Base-by-base conservation (phyloP, 2,329 filamentous ascomycete species). In the Thelonectria blattea region DNA sequence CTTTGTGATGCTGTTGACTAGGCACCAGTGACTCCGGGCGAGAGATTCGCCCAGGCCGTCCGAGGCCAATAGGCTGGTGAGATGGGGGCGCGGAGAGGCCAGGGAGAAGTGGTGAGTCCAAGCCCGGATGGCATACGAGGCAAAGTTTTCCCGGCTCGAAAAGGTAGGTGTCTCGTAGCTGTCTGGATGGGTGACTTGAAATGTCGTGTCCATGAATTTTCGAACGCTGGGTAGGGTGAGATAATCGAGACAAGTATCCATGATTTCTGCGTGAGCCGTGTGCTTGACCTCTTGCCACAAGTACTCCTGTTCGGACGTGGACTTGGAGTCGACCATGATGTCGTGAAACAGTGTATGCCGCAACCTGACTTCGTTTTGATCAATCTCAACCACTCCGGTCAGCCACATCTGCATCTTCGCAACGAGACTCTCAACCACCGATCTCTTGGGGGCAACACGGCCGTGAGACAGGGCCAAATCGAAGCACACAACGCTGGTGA, bases 101-200 rank as follows among this genome's bases (percentile, higher is more conserved):
- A 57, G 27, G 22, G 27, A 32, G 12, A 37, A 62, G 12, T 61
- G 60, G 18, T 62, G 48, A 11, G 52, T 4, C 58, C 52, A 62
- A 3, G 60, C 58, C 5, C 52, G 58, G 2, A 62, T 34, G 17
- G 52, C 42, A n/a, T 57, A 61, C 2, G 60, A 61, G 0, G 17
- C n/a, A 9, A 62, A 34, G 2, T 57, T 62, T 0, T 41, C 39
- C 15, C 60, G 57, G 17, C 56, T 52, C 12, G 47, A 17, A 7
- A 57, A 58, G 2, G 34, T 37, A 37, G 34, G 34, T 14, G 34
- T 37, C 34, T 37, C 7, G 15, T 14, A 37, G 15, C 12, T 2
- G 3, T 37, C 15, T 3, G 34, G 15, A 15, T 37, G 8, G 2
- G 34, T 37, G 34, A 37, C 34, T 15, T 37, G 34, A 7, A 37